Percentiles rank a stretch among this genome's conserved stretches.
phyloP scores from a whole-genome alignment of 2,329 filamentous ascomycete species.

The Fusarium drepaniforme region DNA sequence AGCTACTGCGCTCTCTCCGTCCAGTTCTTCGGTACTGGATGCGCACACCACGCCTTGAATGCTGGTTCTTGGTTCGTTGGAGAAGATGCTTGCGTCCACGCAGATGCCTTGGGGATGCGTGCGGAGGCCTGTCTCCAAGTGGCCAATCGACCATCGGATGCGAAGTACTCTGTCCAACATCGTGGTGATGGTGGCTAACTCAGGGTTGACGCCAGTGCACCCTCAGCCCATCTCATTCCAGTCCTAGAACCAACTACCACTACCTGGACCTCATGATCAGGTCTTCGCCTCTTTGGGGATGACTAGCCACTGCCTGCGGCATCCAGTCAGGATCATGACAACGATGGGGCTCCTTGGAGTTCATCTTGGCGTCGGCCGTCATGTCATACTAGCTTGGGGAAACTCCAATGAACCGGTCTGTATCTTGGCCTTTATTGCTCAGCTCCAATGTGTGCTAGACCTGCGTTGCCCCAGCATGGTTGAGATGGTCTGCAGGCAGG shows the following conservation, averaged over 20 bases:
- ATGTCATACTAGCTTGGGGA: not conserved
- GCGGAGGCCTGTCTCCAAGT: not conserved
- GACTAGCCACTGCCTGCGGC: not conserved
- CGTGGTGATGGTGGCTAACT: not conserved
- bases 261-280: not conserved
- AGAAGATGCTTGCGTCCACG: not conserved
- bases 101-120: not conserved
- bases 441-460: not conserved
- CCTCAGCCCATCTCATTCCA: not conserved
- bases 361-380: not conserved
- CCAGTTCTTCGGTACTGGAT: not conserved
- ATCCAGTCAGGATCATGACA: not conserved
- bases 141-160: not conserved
- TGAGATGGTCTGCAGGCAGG: not conserved
- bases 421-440: not conserved
- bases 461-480: not conserved
- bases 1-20: not conserved
- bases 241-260: not conserved
- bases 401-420: not conserved
- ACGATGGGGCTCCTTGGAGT: not conserved
- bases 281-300: not conserved
- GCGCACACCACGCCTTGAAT: not conserved
- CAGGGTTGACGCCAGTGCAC: too few relatives aligned
- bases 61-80: not conserved
- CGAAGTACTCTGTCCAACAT: not conserved